A percentile compares a stretch with the other conserved stretches of the same genome.
Conservation (phyloP, 2,329 filamentous ascomycete genomes). For the Chaetothyriales sp. region DNA sequence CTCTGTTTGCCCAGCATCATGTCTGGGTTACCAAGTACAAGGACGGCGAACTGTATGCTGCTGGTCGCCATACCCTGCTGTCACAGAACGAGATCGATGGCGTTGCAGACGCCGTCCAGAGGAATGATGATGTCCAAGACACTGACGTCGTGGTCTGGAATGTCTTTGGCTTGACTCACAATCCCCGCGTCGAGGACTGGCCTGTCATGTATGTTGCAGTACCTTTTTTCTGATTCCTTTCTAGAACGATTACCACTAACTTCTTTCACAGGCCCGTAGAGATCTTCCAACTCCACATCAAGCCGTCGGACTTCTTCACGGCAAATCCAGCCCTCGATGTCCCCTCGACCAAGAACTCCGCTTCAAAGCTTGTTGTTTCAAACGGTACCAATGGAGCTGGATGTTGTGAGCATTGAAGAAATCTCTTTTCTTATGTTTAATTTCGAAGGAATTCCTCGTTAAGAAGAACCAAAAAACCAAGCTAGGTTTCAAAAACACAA, state of each 20-base stretch:
- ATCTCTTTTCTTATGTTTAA: slow-evolving; percentile 7
- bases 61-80: slow-evolving; percentile 36
- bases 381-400: background rate
- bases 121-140: slow-evolving; percentile 30
- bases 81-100: slow-evolving; percentile 31
- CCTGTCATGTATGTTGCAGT: slow-evolving; percentile 31
- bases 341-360: slow-evolving; percentile 27
- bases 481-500: no score
- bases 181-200: slow-evolving; percentile 39
- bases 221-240: slow-evolving; percentile 12
- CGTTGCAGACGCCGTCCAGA: slow-evolving; percentile 30
- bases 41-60: slow-evolving; percentile 38
- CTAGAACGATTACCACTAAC: slow-evolving; percentile 59
- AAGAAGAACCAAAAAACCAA: no score
- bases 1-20: slow-evolving; percentile 37
- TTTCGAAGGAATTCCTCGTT: no score
- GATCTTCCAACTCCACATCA: slow-evolving; percentile 34
- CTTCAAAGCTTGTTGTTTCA: slow-evolving; percentile 6
- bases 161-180: slow-evolving; percentile 39
- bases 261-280: slow-evolving; percentile 26
- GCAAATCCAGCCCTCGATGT: slow-evolving; percentile 42
- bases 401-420: background rate
- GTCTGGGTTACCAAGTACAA: slow-evolving; percentile 39
- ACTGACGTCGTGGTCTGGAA: slow-evolving; percentile 39
- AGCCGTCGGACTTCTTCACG: slow-evolving; percentile 41